Evolutionary conservation across 768 basidiomycete species (phyloP).

Genomic region (Mycena albidolilacea): DNA sequence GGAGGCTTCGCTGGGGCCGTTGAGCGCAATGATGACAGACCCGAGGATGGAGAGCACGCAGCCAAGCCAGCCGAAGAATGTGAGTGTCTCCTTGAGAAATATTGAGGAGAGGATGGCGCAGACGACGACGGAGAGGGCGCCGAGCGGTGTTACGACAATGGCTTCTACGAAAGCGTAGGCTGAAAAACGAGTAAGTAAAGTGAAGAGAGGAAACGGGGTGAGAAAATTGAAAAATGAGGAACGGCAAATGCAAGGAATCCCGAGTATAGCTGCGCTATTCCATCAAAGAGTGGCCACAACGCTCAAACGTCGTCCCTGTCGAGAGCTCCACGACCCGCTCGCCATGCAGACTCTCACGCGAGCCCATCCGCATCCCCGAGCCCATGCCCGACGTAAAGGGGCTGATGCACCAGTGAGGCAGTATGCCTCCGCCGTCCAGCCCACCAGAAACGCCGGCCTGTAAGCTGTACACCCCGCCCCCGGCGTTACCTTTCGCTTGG

Average conservation of each 20-base stretch:
- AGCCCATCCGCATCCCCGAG: no score
- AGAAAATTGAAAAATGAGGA: not conserved
- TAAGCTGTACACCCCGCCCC: no score
- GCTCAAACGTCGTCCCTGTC: no score
- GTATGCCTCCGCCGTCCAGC: no score
- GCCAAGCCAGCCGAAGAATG: conserved; percentile 98
- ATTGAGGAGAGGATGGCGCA: conserved; percentile 94
- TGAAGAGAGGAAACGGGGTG: conserved; percentile 47
- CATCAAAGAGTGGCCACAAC: no score
- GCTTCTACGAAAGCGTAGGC: conserved; percentile 94
- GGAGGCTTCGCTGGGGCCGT: conserved; percentile 76
- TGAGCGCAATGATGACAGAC: conserved; percentile 91
- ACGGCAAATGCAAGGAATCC: not conserved
- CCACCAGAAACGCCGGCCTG: no score
- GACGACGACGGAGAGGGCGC: conserved; percentile 95
- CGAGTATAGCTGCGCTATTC: not conserved
- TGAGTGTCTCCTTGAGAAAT: conserved; percentile 93
- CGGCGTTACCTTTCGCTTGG: no score
- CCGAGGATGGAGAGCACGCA: conserved; percentile 93
- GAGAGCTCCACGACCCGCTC: no score
- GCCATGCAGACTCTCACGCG: no score
- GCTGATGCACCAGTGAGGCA: no score
- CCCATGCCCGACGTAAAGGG: no score
- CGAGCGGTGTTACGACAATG: conserved; percentile 97
- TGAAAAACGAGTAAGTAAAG: conserved; percentile 46